Evolutionary conservation across 257 asterid species (phyloP), one percentile per base, ranked within the genome.

Genomic region (Asclepias syriaca): DNA sequence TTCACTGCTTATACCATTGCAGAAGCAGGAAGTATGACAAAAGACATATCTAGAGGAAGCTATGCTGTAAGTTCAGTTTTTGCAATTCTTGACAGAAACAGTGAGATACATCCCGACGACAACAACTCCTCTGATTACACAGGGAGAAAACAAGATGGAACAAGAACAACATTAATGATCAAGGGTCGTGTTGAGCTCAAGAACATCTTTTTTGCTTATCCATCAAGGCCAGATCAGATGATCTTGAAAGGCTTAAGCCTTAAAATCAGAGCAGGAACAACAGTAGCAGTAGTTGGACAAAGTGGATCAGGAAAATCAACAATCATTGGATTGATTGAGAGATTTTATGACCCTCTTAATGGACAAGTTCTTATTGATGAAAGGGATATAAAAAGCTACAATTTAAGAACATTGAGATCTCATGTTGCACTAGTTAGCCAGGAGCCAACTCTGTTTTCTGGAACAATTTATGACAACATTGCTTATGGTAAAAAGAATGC

Each of bases 1-100:
- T 88, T 90, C 77, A 90, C 97, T n/a, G 96, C 97, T 22, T 90
- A 90, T 72, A 90, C 95, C 6, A 90, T 90, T 34, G 97, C 96
- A 45, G 97, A 90, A 57, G 97, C 96, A 8, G 97, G 97, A 69
- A 90, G 96, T 79, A 87, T 90, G 97, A 90, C 97, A n/a, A 88
- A 87, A 50, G 97, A 90, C 73, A 77, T 90, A 72, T 84, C 97
- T 0, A 77, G 97, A 70, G 97, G 97, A 77, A 90, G 85, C 79
- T 84, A 74, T 27, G 97, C 90, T 4, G 92, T 90, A 2, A 77
- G 93, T 55, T 87, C 97, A 40, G 92, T 90, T n/a, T 87, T 90
- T 45, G 84, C 97, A 19, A 85, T 86, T 71, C 84, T 90, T 1
- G 90, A 90, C 16, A 74, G 93, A 60, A 73, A 56, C 50, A 88